phyloP scores from a whole-genome alignment of 2,329 filamentous ascomycete genomes.

The Chalaropsis thielavioides region DNA sequence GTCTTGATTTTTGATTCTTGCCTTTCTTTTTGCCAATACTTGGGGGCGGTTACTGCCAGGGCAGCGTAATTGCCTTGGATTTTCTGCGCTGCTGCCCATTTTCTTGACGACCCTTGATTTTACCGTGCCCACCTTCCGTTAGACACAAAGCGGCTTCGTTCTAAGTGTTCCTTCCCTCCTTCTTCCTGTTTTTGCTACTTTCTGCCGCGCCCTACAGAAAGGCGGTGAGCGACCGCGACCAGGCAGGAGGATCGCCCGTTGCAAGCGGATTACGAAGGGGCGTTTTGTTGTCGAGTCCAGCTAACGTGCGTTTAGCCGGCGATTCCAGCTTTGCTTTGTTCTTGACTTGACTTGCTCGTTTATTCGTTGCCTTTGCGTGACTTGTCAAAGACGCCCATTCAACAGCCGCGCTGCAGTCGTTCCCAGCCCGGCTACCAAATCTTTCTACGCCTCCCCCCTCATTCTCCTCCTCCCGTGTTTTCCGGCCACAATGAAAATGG shows the following conservation, averaged over 20 bases:
- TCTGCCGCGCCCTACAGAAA: neutral
- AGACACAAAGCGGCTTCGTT: neutral
- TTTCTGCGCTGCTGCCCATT: neutral
- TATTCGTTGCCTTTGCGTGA: neutral
- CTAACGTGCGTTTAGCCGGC: neutral
- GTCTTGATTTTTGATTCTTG: no score
- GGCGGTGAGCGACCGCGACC: neutral
- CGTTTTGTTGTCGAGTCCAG: neutral
- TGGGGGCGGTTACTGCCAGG: no score
- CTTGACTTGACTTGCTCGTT: neutral
- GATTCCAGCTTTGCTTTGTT: neutral
- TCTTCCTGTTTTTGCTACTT: neutral
- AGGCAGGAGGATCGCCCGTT: neutral
- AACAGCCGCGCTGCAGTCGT: neutral
- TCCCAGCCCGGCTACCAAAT: neutral
- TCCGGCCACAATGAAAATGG: slow-evolving; percentile 11
- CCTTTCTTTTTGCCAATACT: no score
- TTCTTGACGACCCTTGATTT: neutral
- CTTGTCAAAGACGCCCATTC: neutral
- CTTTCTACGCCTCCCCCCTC: neutral
- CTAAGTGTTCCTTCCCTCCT: neutral
- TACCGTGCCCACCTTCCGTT: neutral
- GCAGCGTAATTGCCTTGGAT: no score
- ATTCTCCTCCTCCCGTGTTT: neutral
- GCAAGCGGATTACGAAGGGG: neutral